Base-by-base conservation (phyloP, 257 asterid species). In the Scutellaria baicalensis region DNA sequence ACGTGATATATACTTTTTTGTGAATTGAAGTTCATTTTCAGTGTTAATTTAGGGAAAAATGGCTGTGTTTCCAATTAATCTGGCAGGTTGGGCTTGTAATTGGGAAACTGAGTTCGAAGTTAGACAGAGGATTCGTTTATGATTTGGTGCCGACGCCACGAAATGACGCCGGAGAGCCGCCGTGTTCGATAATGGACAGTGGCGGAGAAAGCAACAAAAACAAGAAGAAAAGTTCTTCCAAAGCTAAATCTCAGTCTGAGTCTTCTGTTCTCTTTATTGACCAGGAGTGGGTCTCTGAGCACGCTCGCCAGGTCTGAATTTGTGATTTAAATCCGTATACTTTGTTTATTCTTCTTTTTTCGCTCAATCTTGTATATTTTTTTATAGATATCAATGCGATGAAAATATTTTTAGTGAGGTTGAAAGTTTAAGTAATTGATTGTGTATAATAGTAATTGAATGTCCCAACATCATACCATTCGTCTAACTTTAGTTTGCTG, bases 81-180 rank as follows among this genome's bases (percentile, higher is more conserved):
- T 69, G 35, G 36, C 81, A 92, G 97, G 85, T 94, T 40, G 99
- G 97, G 66, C 88, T 94, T 62, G 93, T 94, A 72, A 89, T 94
- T 45, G 97, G 99, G 71, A 89, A 88, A 72, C 74, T 91, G 81
- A 89, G 86, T 77, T 65, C 78, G 58, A 88, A 77, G 71, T 79
- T 91, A 77, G 99, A 91, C 27, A 75, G 88, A 74, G 97, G 95
- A 23, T 91, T 94, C 78, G 82, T 94, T 4, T 94, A 80, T 75
- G 95, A 89, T 82, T 79, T 94, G 79, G 81, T 94, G 71, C 97
- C 99, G 42, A 91, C 97, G 66, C 97, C 99, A 4, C 84, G 83
- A 0, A 91, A 86, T 71, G 97, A 94, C 70, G 84, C 81, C 10
- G 95, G 96, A 4, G 93, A 88, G 66, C 86, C 87, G 47, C 93